phyloP scores from a whole-genome alignment of 192 early-diverging fungal species.

The Glomus cerebriforme region DNA sequence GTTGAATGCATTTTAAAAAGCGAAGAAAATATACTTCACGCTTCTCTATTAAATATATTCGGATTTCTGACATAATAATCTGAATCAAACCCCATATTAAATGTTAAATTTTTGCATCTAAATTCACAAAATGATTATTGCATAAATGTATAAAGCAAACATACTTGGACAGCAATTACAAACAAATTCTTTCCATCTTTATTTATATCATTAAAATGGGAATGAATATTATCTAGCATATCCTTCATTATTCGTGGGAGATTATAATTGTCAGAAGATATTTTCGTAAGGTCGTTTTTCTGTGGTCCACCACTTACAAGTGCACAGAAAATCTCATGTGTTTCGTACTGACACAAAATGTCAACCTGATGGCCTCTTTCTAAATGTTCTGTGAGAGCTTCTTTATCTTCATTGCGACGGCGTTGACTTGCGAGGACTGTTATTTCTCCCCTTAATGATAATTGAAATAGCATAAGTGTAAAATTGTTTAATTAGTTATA shows the following conservation, averaged over 20 bases:
- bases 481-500: too few relatives aligned
- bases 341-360: conserved; percentile 25
- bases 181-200: not conserved
- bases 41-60: conserved; percentile 27
- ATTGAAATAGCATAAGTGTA: too few relatives aligned
- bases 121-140: too few relatives aligned
- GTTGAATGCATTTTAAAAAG: conserved; percentile 26
- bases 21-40: conserved; percentile 25
- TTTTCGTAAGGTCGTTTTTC: conserved; percentile 14
- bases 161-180: not conserved
- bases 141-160: conserved; percentile 12
- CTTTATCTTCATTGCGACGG: conserved; percentile 23
- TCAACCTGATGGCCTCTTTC: conserved; percentile 11
- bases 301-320: conserved; percentile 26
- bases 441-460: conserved; percentile 16
- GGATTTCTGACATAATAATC: conserved; percentile 25
- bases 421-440: not conserved
- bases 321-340: conserved; percentile 15
- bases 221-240: too few relatives aligned
- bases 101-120: too few relatives aligned
- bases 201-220: too few relatives aligned
- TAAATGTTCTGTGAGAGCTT: not conserved
- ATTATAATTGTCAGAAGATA: conserved; percentile 28
- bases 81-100: too few relatives aligned
- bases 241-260: conserved; percentile 34